phyloP scores from a whole-genome alignment of 2,329 filamentous ascomycete genomes.

The Fusarium temperatum region DNA sequence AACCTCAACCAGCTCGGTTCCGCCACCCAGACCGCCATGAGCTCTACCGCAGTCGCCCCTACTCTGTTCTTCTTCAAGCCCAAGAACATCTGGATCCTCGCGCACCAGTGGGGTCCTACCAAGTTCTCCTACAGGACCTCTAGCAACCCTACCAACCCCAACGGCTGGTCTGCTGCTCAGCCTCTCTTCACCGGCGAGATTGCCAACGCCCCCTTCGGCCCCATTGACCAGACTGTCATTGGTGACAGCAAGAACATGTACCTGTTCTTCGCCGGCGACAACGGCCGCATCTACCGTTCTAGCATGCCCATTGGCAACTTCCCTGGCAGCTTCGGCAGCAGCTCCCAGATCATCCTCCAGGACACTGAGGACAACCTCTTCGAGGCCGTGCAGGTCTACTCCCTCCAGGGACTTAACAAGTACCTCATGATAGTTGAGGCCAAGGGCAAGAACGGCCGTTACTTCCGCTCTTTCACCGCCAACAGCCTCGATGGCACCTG shows the following conservation, averaged over 20 bases:
- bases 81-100: conserved; percentile 70
- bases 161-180: conserved; percentile 54
- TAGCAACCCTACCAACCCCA: conserved; percentile 63
- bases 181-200: conserved; percentile 6
- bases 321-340: conserved; percentile 63
- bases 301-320: conserved; percentile 71
- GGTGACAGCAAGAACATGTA: conserved; percentile 70
- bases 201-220: conserved; percentile 43
- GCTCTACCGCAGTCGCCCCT: conserved; percentile 50
- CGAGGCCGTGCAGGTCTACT: conserved; percentile 74
- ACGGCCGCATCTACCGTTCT: conserved; percentile 71
- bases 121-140: conserved; percentile 70
- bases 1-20: conserved; percentile 4
- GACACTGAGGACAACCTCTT: conserved; percentile 67
- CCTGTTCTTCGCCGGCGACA: conserved; percentile 73
- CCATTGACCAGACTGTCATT: conserved; percentile 72
- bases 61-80: conserved; percentile 71
- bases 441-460: too few relatives aligned
- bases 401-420: conserved; percentile 55
- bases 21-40: neutral
- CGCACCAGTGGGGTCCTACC: conserved; percentile 70
- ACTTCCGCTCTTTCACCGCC: conserved; percentile 60
- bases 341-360: conserved; percentile 33
- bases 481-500: conserved; percentile 64
- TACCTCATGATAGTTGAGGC: conserved; percentile 67